A percentile compares a stretch with the other conserved stretches of the same genome.
Evolutionary conservation across 2,329 filamentous ascomycete genomes (phyloP).

Genomic region (Colletotrichum karsti): DNA sequence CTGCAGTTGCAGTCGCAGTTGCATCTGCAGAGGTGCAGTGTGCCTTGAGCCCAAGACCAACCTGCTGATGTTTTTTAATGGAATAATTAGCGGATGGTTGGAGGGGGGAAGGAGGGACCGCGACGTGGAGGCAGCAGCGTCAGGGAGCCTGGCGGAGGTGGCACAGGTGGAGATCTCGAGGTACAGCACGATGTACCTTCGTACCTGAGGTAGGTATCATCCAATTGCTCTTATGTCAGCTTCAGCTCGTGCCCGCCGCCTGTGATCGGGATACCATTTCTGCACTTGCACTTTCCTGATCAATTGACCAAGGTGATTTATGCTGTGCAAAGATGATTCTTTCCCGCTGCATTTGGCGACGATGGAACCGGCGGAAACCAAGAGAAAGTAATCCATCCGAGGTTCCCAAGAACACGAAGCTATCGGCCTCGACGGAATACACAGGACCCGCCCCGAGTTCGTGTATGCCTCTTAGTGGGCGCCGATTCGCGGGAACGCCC

Average conservation of each 20-base stretch:
- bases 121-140: constrained; percentile 14
- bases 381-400: not conserved
- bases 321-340: no score
- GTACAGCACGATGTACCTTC: no score
- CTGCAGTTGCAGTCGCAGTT: no score
- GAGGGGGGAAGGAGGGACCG: not conserved
- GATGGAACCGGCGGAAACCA: not conserved
- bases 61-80: not conserved
- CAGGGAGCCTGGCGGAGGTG: not conserved
- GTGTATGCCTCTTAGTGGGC: constrained; percentile 21
- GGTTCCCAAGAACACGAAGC: not conserved
- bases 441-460: constrained; percentile 7
- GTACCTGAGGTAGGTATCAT: no score
- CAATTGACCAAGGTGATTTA: no score
- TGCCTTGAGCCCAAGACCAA: no score
- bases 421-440: not conserved
- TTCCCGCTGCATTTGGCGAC: no score
- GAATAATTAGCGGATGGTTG: not conserved
- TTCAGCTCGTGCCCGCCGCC: not conserved
- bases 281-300: no score
- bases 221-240: not conserved
- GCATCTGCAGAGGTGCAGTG: no score
- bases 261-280: not conserved
- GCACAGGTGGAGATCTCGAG: not conserved
- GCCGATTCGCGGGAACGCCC: constrained; percentile 10